Base-by-base conservation (phyloP, 176 grass and related monocot genomes). In the Tillandsia leiboldiana region DNA sequence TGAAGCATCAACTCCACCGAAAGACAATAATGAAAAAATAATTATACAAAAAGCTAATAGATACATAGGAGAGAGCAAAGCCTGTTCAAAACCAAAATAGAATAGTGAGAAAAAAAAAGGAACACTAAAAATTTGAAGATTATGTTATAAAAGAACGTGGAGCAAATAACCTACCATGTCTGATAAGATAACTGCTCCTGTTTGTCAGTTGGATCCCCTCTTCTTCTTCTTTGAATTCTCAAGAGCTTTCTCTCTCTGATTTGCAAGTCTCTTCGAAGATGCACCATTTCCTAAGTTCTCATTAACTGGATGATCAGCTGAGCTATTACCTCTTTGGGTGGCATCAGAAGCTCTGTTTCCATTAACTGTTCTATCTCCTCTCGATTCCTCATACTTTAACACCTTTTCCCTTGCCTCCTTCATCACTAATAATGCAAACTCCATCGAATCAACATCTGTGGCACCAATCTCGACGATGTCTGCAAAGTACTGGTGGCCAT, bases 331-430 rank as follows among this genome's bases (percentile, higher is more conserved):
- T n/a, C 15, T n/a, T 56, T 2, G 11, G 33, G 4, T 42, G 33
- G 52, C 52, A 56, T 12, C 15, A n/a, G 15, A 56, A 13, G 15
- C 52, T 12, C 15, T 56, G 52, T 56, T 12, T 13, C 15, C 13
- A 56, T 56, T 56, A 12, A 56, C 52, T 56, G 4, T 56, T 56
- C 52, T 10, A 56, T 56, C 52, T 56, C 15, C 52, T 56, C 15
- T 10, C 1, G 15, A 12, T 56, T 56, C 10, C 52, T 56, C 52
- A 6, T 13, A 56, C 52, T 56, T 56, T 26, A 65, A 13, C 15
- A 65, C 63, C 24, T 63, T 63, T 9, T 63, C 58, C 58, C 58
- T 63, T 26, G 58, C 12, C 58, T 63, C 58, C 18, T 63, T 65
- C 9, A 65, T 28, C 4, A 12, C 63, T n/a, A 24, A 28, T 28